These are phyloP conservation scores for Vickermania ingenoplastis DNA, from an alignment of 208 protist species.

Conservation along the genomic window DNA sequence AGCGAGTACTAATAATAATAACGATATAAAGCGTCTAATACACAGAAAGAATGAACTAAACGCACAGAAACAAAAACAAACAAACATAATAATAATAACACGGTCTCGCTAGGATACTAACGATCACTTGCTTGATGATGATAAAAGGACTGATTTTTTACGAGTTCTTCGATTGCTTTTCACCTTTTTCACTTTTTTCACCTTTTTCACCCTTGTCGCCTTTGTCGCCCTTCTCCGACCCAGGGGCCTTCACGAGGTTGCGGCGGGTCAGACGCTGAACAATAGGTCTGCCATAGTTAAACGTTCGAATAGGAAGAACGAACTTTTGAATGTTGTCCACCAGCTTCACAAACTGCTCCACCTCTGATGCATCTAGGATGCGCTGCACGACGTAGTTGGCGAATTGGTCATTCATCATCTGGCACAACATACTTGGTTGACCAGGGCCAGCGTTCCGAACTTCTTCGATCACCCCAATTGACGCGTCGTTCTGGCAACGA, in stretches of 20 bases:
- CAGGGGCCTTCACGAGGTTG: conserved; percentile 53
- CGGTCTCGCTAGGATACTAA: too few relatives aligned
- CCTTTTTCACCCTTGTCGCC: background rate
- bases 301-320: conserved; percentile 87
- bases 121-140: too few relatives aligned
- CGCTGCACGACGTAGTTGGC: conserved; percentile 98
- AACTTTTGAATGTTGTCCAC: conserved; percentile 85
- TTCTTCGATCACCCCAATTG: conserved; percentile 58
- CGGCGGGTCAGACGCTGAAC: conserved; percentile 86
- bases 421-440: conserved; percentile 68
- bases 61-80: too few relatives aligned
- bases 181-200: conserved; percentile 7
- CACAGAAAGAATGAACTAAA: too few relatives aligned
- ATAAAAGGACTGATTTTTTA: background rate
- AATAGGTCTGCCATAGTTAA: conserved; percentile 95
- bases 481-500: conserved; percentile 67
- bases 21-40: too few relatives aligned
- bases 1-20: too few relatives aligned
- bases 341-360: conserved; percentile 68
- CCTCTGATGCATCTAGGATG: conserved; percentile 87
- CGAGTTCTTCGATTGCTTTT: background rate
- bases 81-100: too few relatives aligned
- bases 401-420: conserved; percentile 95
- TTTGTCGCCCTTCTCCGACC: conserved; percentile 17
- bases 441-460: conserved; percentile 26